Evolutionary conservation across 352 stramenopile genomes (phyloP).

Genomic region (Phytophthora multivora): DNA sequence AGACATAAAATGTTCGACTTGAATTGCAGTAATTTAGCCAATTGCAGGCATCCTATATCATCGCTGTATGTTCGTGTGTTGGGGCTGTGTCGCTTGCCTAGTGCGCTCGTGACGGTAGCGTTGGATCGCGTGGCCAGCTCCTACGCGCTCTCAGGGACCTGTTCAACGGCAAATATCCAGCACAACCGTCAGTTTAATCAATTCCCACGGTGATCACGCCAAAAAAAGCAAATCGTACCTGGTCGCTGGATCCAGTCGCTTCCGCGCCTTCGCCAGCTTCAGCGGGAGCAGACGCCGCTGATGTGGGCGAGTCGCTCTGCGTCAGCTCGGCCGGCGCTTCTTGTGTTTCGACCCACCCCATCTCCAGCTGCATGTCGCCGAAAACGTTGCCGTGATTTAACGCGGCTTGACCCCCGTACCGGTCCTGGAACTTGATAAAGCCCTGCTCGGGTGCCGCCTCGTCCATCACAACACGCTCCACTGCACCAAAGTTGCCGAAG

Average conservation of each 20-base stretch:
- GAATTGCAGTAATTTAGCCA: conserved; percentile 39
- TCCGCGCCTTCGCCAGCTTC: conserved; percentile 1
- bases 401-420: conserved; percentile 73
- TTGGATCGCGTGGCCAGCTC: conserved; percentile 10
- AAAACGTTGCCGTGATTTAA: conserved; percentile 65
- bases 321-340: conserved; percentile 56
- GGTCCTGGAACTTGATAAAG: conserved; percentile 88
- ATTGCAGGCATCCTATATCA: conserved; percentile 42
- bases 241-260: conserved; percentile 15
- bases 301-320: conserved; percentile 25
- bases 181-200: conserved; percentile 25
- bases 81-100: conserved; percentile 5
- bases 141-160: conserved; percentile 41
- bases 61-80: conserved; percentile 20
- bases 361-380: conserved; percentile 58
- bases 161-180: conserved; percentile 20
- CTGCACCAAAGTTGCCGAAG: conserved; percentile 84
- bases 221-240: conserved; percentile 29
- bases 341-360: conserved; percentile 68
- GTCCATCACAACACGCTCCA: conserved; percentile 79
- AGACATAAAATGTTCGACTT: conserved; percentile 36
- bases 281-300: conserved; percentile 16
- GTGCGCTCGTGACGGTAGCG: conserved; percentile 9
- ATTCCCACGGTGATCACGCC: conserved; percentile 23
- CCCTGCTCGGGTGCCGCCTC: conserved; percentile 40